Conservation (phyloP, 306 rosid species). For the Dryas octopetala region DNA sequence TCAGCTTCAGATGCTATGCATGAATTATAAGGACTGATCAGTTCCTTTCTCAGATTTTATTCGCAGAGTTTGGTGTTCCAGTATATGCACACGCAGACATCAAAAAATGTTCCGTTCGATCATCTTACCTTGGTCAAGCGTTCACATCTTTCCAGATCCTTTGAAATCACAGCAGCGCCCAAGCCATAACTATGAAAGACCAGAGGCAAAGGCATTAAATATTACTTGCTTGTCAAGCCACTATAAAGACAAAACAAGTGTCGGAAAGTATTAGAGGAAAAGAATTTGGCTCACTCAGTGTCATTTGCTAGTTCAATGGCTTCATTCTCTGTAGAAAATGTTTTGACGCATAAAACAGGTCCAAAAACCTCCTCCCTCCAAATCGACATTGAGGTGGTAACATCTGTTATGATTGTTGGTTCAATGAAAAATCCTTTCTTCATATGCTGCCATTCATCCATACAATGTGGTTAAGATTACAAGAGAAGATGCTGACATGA, state of each 20-base stretch:
- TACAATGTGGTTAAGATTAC: too few relatives aligned
- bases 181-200: conserved; percentile 60
- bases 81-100: too few relatives aligned
- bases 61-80: too few relatives aligned
- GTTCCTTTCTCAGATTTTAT: too few relatives aligned
- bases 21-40: too few relatives aligned
- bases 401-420: conserved; percentile 70
- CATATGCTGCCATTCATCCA: conserved; percentile 36
- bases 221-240: too few relatives aligned
- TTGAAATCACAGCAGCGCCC: conserved; percentile 12
- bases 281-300: conserved; percentile 47
- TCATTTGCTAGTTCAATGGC: conserved; percentile 86
- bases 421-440: conserved; percentile 74
- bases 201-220: too few relatives aligned
- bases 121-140: conserved; percentile 59
- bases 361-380: conserved; percentile 94
- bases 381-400: conserved; percentile 82
- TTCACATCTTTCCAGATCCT: conserved; percentile 39
- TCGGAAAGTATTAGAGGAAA: too few relatives aligned
- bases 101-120: too few relatives aligned
- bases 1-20: too few relatives aligned
- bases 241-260: too few relatives aligned
- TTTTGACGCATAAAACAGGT: conserved; percentile 82
- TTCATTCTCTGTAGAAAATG: conserved; percentile 78
- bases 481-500: too few relatives aligned